These are phyloP conservation scores for Ascochyta clinopodiicola DNA, from an alignment of 2,329 filamentous ascomycete genomes.

Conservation along the genomic window DNA sequence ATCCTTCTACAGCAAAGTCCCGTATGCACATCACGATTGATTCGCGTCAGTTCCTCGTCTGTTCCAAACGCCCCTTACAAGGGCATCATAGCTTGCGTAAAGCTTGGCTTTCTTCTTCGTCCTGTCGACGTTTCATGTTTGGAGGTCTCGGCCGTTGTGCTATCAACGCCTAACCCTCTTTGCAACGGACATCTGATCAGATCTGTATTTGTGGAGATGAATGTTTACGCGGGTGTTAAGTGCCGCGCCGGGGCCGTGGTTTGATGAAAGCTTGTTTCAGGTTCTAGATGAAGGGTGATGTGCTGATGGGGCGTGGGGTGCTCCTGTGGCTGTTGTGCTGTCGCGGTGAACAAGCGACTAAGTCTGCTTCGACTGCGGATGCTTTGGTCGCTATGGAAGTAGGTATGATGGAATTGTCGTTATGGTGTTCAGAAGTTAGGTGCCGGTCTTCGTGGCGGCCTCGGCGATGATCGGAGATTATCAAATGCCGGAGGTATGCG, in stretches of 20 bases:
- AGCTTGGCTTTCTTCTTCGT: neutral
- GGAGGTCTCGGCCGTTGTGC: neutral
- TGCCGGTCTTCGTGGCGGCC: too few relatives aligned
- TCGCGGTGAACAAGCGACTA: neutral
- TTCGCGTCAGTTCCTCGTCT: neutral
- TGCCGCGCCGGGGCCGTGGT: slow-evolving; percentile 7
- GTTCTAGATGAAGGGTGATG: slow-evolving; percentile 16
- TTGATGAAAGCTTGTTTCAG: slow-evolving; percentile 22
- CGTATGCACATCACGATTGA: neutral
- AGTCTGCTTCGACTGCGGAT: neutral
- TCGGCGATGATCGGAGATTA: too few relatives aligned
- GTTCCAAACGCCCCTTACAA: neutral
- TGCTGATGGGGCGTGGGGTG: neutral
- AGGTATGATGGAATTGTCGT: neutral
- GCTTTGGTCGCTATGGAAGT: neutral
- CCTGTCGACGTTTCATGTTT: slow-evolving; percentile 2
- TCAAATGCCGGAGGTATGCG: too few relatives aligned
- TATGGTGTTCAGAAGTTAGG: neutral
- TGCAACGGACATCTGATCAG: neutral
- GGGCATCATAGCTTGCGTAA: slow-evolving; percentile 1
- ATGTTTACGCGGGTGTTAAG: neutral
- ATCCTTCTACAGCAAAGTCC: neutral
- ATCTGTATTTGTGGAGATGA: slow-evolving; percentile 17
- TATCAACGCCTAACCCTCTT: neutral
- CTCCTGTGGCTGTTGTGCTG: neutral